Evolutionary conservation across 2,329 filamentous ascomycete genomes (phyloP), one percentile per base, ranked within the genome.

Genomic region (Cordyceps farinosa): DNA sequence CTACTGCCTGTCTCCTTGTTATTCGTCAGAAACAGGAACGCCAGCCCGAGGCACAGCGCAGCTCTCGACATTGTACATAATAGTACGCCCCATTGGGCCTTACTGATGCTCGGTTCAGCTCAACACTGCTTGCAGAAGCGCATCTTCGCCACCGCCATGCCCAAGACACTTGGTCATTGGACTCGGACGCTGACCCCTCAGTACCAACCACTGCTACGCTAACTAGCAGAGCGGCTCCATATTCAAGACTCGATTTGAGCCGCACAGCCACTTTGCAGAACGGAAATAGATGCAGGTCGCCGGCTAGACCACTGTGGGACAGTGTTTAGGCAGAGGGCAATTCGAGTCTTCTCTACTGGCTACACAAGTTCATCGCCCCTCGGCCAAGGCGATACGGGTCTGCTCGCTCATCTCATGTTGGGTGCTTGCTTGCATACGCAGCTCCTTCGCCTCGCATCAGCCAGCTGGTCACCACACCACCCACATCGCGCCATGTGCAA

Each of bases 381-480:
- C 36, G 57, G 57, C 36, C 56, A 40, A n/a, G 44, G 56, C 56
- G 56, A 59, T 27, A 17, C 56, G n/a, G 32, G n/a, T 11, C 29
- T 30, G 53, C 38, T 11, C 42, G 3, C 22, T 34, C 22, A 15
- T 56, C 40, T 45, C 40, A 56, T 34, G 54, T 45, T 45, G 44
- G 36, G 22, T 52, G 45, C 45, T 60, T 52, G 45, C 57, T 60
- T 60, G 57, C 57, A 60, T 60, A 52, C 57, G 55, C 44, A 58
- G 34, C 22, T 15, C 36, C 45, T 52, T 42, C 15, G 45, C 57
- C 57, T 60, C 47, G 57, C 57, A 60, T 60, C 57, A 60, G 57
- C 57, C 47, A 51, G 47, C 47, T 15, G 40, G 57, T 60, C 57
- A 60, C 47, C 34, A 60, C 57, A 60, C 57, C 57, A 52, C 57